Evolutionary conservation across 2,329 filamentous ascomycete genomes (phyloP).

Genomic region (Diaporthe amygdali): DNA sequence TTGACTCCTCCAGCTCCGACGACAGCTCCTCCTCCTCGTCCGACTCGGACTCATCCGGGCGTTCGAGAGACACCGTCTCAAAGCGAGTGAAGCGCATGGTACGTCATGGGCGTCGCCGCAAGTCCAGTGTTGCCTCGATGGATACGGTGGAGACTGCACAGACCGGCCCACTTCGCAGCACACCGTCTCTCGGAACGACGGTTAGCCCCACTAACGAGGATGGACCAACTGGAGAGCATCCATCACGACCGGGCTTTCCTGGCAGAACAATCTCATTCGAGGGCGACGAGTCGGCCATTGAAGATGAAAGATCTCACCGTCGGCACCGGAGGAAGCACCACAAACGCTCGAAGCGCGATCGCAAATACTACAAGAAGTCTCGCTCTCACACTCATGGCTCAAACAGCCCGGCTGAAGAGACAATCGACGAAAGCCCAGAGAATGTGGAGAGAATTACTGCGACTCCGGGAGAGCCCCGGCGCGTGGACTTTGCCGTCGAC

Average conservation of each 20-base stretch:
- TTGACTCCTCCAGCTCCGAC: conserved; percentile 72
- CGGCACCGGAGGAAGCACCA: conserved; percentile 41
- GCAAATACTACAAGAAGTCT: conserved; percentile 52
- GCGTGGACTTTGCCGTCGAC: conserved; percentile 62
- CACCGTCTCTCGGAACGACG: conserved; percentile 48
- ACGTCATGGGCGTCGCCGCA: conserved; percentile 72
- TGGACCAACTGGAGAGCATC: conserved; percentile 42
- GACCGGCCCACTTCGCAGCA: conserved; percentile 36
- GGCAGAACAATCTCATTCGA: conserved; percentile 43
- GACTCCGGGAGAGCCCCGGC: conserved; percentile 50
- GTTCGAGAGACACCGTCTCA: conserved; percentile 66
- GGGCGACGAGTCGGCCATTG: conserved; percentile 49
- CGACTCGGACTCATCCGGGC: conserved; percentile 73
- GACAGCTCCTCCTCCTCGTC: conserved; percentile 62
- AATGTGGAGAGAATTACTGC: conserved; percentile 26
- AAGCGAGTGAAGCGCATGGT: conserved; percentile 80
- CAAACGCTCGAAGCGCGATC: conserved; percentile 44
- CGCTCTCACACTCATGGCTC: conserved; percentile 37
- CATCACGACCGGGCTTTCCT: conserved; percentile 39
- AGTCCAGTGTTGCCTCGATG: conserved; percentile 75
- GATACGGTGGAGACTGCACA: conserved; percentile 52
- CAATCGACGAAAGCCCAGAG: conserved; percentile 38
- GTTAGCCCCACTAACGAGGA: conserved; percentile 43
- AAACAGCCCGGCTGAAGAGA: conserved; percentile 36
- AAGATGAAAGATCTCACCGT: conserved; percentile 46